phyloP scores from a whole-genome alignment of 768 basidiomycete genomes.

The Omphalotus guepiniiformis region DNA sequence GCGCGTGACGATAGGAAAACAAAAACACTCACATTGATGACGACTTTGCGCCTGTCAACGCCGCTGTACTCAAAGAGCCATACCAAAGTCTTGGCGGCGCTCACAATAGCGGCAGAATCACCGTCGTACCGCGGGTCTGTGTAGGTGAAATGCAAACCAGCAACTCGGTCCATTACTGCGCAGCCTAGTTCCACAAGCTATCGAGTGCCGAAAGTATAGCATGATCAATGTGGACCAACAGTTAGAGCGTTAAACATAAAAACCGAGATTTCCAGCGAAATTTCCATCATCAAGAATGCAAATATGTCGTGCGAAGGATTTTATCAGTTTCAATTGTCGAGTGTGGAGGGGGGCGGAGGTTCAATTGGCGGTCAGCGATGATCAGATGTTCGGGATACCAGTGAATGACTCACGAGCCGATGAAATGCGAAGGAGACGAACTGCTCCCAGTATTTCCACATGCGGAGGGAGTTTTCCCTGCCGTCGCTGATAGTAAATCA shows the following conservation, averaged over 20 bases:
- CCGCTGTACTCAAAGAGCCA: background rate
- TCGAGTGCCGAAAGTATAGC: background rate
- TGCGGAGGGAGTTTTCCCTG: too few relatives aligned
- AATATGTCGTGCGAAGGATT: too few relatives aligned
- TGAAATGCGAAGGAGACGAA: too few relatives aligned
- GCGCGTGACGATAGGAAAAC: background rate
- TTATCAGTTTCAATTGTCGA: too few relatives aligned
- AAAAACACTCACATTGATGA: background rate
- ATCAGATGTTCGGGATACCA: too few relatives aligned
- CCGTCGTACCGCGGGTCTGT: background rate
- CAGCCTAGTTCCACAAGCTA: slow-evolving; percentile 3
- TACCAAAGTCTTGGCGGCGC: background rate
- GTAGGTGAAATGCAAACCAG: slow-evolving; percentile 2
- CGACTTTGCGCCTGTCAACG: background rate
- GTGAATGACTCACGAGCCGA: too few relatives aligned
- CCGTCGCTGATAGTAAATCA: too few relatives aligned
- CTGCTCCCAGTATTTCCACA: too few relatives aligned
- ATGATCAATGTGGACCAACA: background rate
- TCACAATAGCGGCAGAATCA: background rate
- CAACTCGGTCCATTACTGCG: background rate
- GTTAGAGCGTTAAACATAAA: background rate
- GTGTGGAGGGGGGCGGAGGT: too few relatives aligned
- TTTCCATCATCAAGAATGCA: too few relatives aligned
- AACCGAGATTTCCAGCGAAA: too few relatives aligned
- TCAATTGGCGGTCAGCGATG: too few relatives aligned